phyloP scores from a whole-genome alignment of 108 stramenopile genomes.

The Licmophora abbreviata region DNA sequence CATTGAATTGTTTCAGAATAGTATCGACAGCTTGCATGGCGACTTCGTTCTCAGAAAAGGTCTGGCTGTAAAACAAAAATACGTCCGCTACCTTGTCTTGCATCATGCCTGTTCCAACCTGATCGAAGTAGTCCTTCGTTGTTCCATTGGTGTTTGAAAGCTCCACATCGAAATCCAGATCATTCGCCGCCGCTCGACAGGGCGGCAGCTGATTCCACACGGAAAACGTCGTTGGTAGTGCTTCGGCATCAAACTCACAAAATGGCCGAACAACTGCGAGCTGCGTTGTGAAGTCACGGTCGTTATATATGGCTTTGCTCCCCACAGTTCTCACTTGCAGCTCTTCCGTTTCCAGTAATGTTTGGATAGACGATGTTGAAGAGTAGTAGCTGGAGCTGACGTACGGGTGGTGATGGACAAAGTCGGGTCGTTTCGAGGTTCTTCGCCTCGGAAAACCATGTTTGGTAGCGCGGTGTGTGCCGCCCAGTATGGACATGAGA shows the following conservation, averaged over 20 bases:
- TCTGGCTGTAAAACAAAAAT: conserved; percentile 61
- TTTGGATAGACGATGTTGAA: conserved; percentile 32
- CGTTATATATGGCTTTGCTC: conserved; percentile 8
- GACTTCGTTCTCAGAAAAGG: conserved; percentile 42
- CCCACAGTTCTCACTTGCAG: conserved; percentile 24
- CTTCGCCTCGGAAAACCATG: too few species aligned
- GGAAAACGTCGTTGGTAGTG: conserved; percentile 43
- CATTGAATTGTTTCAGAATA: conserved; percentile 50
- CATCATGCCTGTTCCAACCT: conserved; percentile 39
- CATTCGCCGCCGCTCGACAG: conserved; percentile 40
- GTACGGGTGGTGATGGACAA: conserved; percentile 54
- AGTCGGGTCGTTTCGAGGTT: conserved; percentile 29
- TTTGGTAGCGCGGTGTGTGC: too few species aligned
- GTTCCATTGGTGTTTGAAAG: conserved; percentile 13
- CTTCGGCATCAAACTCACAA: conserved; percentile 57
- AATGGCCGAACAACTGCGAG: conserved; percentile 50
- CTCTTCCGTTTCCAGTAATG: conserved; percentile 18
- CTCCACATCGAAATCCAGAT: conserved; percentile 35
- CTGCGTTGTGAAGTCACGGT: conserved; percentile 30
- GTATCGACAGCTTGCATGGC: conserved; percentile 48
- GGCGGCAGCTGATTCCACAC: conserved; percentile 51
- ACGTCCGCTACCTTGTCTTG: conserved; percentile 39
- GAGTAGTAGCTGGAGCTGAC: conserved; percentile 42
- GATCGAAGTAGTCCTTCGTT: conserved; percentile 25
- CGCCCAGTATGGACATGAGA: too few species aligned